Evolutionary conservation across 78 protist genomes (phyloP).

Genomic region (Cavenderia fasciculata): DNA sequence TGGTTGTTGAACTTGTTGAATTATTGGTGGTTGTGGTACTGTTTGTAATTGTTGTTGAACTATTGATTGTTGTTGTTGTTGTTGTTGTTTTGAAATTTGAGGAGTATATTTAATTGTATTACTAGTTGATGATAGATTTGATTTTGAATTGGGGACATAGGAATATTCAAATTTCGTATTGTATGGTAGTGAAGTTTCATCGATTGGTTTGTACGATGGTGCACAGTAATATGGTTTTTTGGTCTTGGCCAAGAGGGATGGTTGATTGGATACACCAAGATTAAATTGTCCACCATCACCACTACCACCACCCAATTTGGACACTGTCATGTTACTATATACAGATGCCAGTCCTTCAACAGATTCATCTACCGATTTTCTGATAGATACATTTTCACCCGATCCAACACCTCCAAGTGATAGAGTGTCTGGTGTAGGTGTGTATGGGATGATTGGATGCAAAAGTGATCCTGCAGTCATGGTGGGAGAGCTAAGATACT

Average conservation of each 20-base stretch:
- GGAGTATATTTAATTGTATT: constrained; percentile 16
- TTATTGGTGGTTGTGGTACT: not conserved
- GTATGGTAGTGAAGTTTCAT: constrained; percentile 43
- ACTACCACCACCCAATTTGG: constrained; percentile 21
- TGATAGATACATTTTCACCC: too few relatives aligned
- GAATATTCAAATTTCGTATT: constrained; percentile 54
- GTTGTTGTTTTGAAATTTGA: not conserved
- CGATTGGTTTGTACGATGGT: constrained; percentile 67
- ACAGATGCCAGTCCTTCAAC: constrained; percentile 39
- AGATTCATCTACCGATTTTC: constrained; percentile 7
- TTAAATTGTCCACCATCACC: too few relatives aligned
- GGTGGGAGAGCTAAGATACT: too few relatives aligned
- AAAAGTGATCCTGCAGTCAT: too few relatives aligned
- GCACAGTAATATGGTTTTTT: constrained; percentile 63
- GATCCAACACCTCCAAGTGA: too few relatives aligned
- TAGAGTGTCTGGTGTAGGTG: too few relatives aligned
- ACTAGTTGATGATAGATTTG: not conserved
- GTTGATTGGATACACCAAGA: too few relatives aligned
- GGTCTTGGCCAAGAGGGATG: not conserved
- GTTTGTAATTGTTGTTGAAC: not conserved
- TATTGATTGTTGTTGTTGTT: not conserved
- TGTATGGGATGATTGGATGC: too few relatives aligned
- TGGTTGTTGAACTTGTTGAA: not conserved
- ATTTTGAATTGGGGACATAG: constrained; percentile 42
- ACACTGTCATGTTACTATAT: constrained; percentile 34